These are phyloP conservation scores for Seiridium unicorne DNA, from an alignment of 2,329 filamentous ascomycete genomes.

Conservation along the genomic window DNA sequence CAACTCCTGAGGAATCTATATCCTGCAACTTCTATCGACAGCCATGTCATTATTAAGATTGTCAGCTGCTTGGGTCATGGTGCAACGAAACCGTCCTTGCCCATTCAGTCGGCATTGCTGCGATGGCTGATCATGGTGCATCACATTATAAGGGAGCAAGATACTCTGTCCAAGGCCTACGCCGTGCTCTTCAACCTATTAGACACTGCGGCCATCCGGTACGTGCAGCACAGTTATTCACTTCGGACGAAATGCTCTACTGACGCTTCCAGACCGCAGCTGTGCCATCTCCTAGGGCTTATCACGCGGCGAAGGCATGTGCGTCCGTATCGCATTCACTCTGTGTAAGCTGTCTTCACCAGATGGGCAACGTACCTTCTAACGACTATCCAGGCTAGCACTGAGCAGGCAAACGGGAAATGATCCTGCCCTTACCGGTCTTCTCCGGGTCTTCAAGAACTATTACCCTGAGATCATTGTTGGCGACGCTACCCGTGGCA, in stretches of 20 bases:
- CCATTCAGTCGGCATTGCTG: constrained; percentile 68
- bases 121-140: constrained; percentile 79
- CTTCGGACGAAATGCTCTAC: constrained; percentile 14
- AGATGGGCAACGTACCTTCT: background rate
- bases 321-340: constrained; percentile 78
- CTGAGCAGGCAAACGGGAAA: constrained; percentile 63
- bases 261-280: constrained; percentile 41
- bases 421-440: constrained; percentile 70
- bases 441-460: constrained; percentile 83
- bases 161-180: constrained; percentile 67
- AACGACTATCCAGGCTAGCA: constrained; percentile 42
- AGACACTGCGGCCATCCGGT: constrained; percentile 76
- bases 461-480: constrained; percentile 89
- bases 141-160: constrained; percentile 64
- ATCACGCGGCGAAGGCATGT: constrained; percentile 82
- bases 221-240: constrained; percentile 13
- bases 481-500: constrained; percentile 61
- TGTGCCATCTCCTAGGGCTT: constrained; percentile 77
- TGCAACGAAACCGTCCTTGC: constrained; percentile 68
- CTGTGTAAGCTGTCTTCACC: constrained; percentile 49
- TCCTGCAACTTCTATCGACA: constrained; percentile 63
- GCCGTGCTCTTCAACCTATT: constrained; percentile 77
- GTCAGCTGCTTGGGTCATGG: constrained; percentile 77
- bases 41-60: constrained; percentile 61
- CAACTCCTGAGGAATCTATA: constrained; percentile 73